Base-by-base conservation (phyloP, 768 basidiomycete genomes). In the Termitomyces sp. region DNA sequence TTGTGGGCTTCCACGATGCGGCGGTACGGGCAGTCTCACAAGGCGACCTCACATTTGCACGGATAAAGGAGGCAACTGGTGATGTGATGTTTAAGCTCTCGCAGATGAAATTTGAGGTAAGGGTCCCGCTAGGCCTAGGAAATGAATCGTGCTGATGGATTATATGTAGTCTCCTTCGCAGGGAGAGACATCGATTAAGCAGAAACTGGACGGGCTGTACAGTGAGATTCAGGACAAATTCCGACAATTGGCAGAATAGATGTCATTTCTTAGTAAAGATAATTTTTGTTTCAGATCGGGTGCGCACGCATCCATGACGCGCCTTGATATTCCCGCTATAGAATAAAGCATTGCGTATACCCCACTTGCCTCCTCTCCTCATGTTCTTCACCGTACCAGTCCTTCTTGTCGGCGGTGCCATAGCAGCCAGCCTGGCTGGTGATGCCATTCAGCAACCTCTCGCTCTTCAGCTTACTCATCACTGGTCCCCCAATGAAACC, bases 21-120 rank as follows among this genome's bases (percentile, higher is more conserved):
- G 93, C 96, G 8, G 78, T 89, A 67, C 87, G 83, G 67, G 89
- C 92, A 21, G 91, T 97, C 50, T 81, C 86, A 28, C 84, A 89
- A 64, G 85, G 87, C 51, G 90, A 94, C 64, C 74, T 89, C 57
- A 92, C 92, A 19, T 96, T 94, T 66, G 75, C 85, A 35, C 86
- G 85, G 78, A 88, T 98, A 71, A 90, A 90, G 68, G 95, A 98
- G 62, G 78, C 85, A 14, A 82, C 92, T 4, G 74, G 81, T 50
- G 97, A 99, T 66, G 73, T 97, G 59, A 90, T 94, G 83, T 98
- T 88, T 78, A 93, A 94, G 71, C 84, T 99, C n/a, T 96, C 94
- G 46, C 95, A 98, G 72, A 95, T 96, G 94, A 98, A 98, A 71
- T 98, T 97, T 68, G 94, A 97, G 86, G 94, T 93, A 64, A 49